A percentile compares a stretch with the other conserved stretches of the same genome.
Evolutionary conservation across 2,329 filamentous ascomycete genomes (phyloP).

Genomic region (Fusarium floridanum): DNA sequence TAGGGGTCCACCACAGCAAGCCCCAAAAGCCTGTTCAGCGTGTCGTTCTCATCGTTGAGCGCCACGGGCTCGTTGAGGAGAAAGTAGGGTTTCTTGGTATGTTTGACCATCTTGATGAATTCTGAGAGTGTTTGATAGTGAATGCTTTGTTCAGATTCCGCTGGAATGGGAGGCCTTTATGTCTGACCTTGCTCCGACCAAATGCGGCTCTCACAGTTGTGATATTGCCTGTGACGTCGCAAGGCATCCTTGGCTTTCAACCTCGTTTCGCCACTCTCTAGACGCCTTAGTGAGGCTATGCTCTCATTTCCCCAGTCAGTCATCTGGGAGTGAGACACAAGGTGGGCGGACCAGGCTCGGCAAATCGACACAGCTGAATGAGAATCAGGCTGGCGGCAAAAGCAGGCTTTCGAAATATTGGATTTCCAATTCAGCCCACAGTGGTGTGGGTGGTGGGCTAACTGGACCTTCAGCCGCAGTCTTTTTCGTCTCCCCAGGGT

Average conservation of each 20-base stretch:
- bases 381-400: neutral
- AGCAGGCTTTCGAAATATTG: neutral
- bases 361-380: neutral
- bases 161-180: neutral
- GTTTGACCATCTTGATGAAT: neutral
- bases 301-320: neutral
- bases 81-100: constrained; percentile 3
- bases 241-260: neutral
- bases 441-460: neutral
- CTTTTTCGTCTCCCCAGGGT: neutral
- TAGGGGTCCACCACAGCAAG: neutral
- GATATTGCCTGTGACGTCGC: neutral
- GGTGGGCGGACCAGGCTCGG: neutral
- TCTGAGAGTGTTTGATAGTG: neutral
- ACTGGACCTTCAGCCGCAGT: neutral
- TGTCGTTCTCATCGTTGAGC: neutral
- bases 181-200: neutral
- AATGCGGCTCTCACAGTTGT: neutral
- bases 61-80: neutral
- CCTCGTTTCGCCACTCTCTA: neutral
- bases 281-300: neutral
- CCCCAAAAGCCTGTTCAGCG: neutral
- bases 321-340: neutral
- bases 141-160: neutral
- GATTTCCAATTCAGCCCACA: neutral